Conservation (phyloP, 306 rosid species). For the Betula pendula region DNA sequence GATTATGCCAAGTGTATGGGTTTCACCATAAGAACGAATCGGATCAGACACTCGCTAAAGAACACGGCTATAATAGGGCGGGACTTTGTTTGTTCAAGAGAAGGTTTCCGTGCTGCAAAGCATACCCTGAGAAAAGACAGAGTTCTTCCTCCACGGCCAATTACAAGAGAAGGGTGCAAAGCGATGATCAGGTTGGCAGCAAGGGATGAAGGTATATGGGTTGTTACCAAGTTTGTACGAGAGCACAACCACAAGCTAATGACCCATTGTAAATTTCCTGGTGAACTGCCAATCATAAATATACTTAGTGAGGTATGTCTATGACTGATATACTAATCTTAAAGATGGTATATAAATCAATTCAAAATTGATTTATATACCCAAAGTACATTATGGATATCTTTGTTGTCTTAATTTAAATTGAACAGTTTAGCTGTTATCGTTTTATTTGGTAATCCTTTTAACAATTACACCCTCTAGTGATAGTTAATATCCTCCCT, state of each 20-base stretch:
- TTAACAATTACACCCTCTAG: neutral
- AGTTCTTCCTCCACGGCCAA: slow-evolving; percentile 28
- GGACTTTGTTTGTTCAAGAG: slow-evolving; percentile 28
- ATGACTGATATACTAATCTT: neutral
- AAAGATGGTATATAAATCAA: neutral
- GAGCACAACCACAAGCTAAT: slow-evolving; percentile 29
- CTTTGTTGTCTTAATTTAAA: neutral
- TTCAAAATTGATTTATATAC: too few relatives aligned
- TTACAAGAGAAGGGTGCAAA: slow-evolving; percentile 30
- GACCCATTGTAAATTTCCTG: slow-evolving; percentile 12
- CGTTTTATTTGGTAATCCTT: neutral
- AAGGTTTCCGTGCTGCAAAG: slow-evolving; percentile 28
- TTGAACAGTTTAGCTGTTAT: neutral
- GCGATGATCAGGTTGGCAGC: slow-evolving; percentile 30
- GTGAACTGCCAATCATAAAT: slow-evolving; percentile 26
- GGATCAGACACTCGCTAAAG: slow-evolving; percentile 25
- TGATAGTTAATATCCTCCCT: neutral
- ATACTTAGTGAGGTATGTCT: slow-evolving; percentile 26
- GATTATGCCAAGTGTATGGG: slow-evolving; percentile 27
- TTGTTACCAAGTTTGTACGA: slow-evolving; percentile 21
- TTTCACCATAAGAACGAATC: slow-evolving; percentile 27
- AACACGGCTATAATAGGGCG: slow-evolving; percentile 29
- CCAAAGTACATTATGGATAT: too few relatives aligned
- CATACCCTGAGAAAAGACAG: slow-evolving; percentile 24
- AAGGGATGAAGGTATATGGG: slow-evolving; percentile 22